Base-by-base conservation (phyloP, 2,329 filamentous ascomycete species). In the Clarireedia sp. region DNA sequence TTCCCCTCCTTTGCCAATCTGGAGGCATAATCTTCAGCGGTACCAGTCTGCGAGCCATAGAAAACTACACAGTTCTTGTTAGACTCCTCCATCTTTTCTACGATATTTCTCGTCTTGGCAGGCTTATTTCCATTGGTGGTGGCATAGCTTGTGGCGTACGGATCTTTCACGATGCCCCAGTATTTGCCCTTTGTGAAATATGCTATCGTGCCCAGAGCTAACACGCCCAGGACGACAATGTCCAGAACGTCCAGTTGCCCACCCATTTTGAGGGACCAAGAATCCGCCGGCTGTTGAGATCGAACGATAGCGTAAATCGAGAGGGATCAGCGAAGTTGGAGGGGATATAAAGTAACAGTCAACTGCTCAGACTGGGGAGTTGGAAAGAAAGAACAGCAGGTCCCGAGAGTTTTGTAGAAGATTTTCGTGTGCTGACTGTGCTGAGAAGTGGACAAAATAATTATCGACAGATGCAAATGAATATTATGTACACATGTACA, bases 31-130 rank as follows among this genome's bases (percentile, higher is more conserved):
- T 99, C 94, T 75, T 99, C 95, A 49, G 94, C 94, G 41, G 94
- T 99, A 67, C 94, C 94, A 19, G 94, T 99, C 75, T 99, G 94
- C 33, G 94, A 99, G 63, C 94, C 94, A 71, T 96, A 99, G 78
- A 99, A 96, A 67, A 99, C 87, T 62, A 99, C 86, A 72, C 92
- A 96, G 76, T 99, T 97, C 78, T 97, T 99, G 72, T 85, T 86
- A 10, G 83, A 85, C 76, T 97, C 90, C 21, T 96, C 89, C 85
- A 99, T 87, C 76, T 95, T 95, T 78, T 97, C 89, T 58, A 96
- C 70, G 61, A 99, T 91, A 72, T 96, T 91, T 64, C 94, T 81
- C 58, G 91, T 92, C 76, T 90, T 91, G 64, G 86, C 89, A 9
- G 87, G 79, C 75, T 89, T 95, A 61, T 79, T 78, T 62, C 80